Percentiles rank a stretch among this genome's conserved stretches.
phyloP scores from a whole-genome alignment of 2,329 filamentous ascomycete genomes.

The Talaromyces sp. region DNA sequence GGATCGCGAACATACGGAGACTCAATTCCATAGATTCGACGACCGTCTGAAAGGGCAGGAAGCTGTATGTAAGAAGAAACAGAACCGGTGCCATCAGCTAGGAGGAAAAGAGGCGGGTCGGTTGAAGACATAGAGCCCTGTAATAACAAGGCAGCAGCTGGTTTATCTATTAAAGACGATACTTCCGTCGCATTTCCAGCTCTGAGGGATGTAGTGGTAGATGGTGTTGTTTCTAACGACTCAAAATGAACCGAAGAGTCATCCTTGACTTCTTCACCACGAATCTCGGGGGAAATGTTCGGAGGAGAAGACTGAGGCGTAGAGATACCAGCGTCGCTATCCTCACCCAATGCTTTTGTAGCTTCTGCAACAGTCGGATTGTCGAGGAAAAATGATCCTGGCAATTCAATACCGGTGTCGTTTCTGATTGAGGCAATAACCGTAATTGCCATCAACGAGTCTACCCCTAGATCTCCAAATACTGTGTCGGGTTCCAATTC shows the following conservation, averaged over 20 bases:
- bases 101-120: constrained; percentile 15
- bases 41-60: constrained; percentile 13
- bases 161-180: background rate
- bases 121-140: background rate
- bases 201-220: background rate
- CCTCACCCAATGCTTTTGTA: constrained; percentile 12
- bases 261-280: background rate
- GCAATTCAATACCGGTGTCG: constrained; percentile 48
- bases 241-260: background rate
- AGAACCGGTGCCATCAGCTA: constrained; percentile 19
- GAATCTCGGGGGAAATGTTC: background rate
- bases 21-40: constrained; percentile 19
- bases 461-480: constrained; percentile 23
- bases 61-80: constrained; percentile 19
- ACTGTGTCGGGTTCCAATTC: constrained; percentile 21
- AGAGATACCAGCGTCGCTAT: background rate
- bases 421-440: constrained; percentile 22
- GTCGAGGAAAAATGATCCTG: constrained; percentile 52
- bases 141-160: background rate
- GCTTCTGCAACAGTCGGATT: constrained; percentile 39
- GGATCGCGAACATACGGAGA: constrained; percentile 19
- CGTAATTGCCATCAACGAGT: constrained; percentile 27
- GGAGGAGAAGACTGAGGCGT: background rate
- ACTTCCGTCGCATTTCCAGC: background rate
- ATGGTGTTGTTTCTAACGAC: background rate